A percentile compares a stretch with the other conserved stretches of the same genome.
phyloP scores from a whole-genome alignment of 2,329 filamentous ascomycete species.

The Colletotrichum chlorophyti region DNA sequence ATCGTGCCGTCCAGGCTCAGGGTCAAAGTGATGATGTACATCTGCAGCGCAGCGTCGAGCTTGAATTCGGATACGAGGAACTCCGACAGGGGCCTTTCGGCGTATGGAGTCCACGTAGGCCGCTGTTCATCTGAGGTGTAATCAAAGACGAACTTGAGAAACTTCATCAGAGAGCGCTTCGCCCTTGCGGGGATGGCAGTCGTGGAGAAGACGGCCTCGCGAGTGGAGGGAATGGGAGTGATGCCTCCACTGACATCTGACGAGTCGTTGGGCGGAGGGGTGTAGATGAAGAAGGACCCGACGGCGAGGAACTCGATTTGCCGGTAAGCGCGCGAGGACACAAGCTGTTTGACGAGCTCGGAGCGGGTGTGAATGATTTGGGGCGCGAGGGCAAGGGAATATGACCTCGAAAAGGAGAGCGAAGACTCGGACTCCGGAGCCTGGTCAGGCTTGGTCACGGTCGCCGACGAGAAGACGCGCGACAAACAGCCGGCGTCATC shows the following conservation, averaged over 20 bases:
- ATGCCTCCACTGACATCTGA: slow-evolving; percentile 48
- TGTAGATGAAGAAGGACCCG: slow-evolving; percentile 87
- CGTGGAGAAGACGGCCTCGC: slow-evolving; percentile 90
- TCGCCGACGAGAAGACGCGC: slow-evolving; percentile 43
- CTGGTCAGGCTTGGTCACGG: slow-evolving; percentile 43
- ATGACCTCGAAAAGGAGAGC: slow-evolving; percentile 72
- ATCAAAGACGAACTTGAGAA: slow-evolving; percentile 84
- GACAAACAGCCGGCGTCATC: slow-evolving; percentile 32
- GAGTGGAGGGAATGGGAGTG: slow-evolving; percentile 80
- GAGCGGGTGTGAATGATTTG: slow-evolving; percentile 88
- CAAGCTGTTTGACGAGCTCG: slow-evolving; percentile 76
- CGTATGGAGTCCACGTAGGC: slow-evolving; percentile 65
- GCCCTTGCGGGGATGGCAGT: slow-evolving; percentile 77
- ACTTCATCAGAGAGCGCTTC: slow-evolving; percentile 91
- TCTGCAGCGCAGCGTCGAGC: slow-evolving; percentile 71
- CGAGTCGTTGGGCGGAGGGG: slow-evolving; percentile 37
- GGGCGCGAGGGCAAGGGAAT: slow-evolving; percentile 83
- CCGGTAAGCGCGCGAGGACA: slow-evolving; percentile 87
- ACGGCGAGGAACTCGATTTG: slow-evolving; percentile 95
- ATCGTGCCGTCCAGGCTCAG: slow-evolving; percentile 71
- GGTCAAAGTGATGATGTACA: slow-evolving; percentile 70
- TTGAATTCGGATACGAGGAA: slow-evolving; percentile 71
- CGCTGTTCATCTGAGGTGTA: slow-evolving; percentile 65
- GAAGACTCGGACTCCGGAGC: slow-evolving; percentile 34
- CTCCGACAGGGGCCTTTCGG: slow-evolving; percentile 58